phyloP scores from a whole-genome alignment of 2,329 filamentous ascomycete genomes.

The Neofusicoccum parvum region DNA sequence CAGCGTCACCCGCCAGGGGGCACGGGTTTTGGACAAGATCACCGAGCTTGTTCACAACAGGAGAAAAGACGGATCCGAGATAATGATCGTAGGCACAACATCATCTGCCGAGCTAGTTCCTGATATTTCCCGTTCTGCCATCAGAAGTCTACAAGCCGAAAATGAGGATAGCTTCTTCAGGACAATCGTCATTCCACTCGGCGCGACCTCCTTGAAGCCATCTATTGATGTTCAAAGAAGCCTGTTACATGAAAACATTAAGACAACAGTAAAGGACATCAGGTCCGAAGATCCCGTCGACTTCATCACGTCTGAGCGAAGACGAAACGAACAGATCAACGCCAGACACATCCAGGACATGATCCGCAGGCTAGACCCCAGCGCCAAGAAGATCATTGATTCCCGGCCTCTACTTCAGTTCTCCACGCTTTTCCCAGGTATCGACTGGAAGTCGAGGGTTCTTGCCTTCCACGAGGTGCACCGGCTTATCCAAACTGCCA shows the following conservation, averaged over 20 bases:
- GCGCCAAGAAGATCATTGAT: constrained; percentile 17
- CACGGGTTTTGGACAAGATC: constrained; percentile 69
- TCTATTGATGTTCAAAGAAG: background rate
- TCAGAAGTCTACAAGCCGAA: constrained; percentile 50
- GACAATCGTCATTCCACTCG: constrained; percentile 32
- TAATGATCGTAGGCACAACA: constrained; percentile 81
- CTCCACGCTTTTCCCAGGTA: background rate
- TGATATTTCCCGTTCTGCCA: constrained; percentile 44
- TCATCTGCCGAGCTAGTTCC: constrained; percentile 55
- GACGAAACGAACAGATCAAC: constrained; percentile 55
- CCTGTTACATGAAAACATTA: background rate
- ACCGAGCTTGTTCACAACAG: constrained; percentile 71
- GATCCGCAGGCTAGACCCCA: constrained; percentile 52
- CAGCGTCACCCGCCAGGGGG: constrained; percentile 67
- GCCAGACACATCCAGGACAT: constrained; percentile 66
- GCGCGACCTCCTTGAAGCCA: background rate
- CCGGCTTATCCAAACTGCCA: constrained; percentile 57
- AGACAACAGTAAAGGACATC: constrained; percentile 39
- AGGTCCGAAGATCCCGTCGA: background rate
- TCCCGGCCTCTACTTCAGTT: background rate
- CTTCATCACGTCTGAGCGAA: background rate
- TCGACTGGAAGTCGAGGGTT: constrained; percentile 40
- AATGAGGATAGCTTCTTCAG: constrained; percentile 36
- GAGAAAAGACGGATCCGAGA: constrained; percentile 69
- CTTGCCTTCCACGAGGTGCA: constrained; percentile 65